Evolutionary conservation across 257 asterid genomes (phyloP).

Genomic region (Linderniella brevidens): DNA sequence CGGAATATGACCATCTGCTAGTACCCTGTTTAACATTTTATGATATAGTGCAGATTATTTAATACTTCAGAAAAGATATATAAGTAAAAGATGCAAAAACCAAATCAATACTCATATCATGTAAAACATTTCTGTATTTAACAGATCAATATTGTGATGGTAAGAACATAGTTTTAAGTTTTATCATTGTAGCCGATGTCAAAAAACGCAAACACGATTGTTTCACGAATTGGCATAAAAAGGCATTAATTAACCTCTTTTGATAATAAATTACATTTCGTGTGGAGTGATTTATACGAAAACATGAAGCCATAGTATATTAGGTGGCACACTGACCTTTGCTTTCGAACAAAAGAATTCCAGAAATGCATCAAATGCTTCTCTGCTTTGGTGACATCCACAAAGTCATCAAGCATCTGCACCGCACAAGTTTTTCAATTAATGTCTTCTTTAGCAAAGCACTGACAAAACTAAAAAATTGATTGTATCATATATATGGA

Average conservation of each 20-base stretch:
- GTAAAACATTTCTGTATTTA: too few relatives aligned
- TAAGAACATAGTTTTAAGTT: too few relatives aligned
- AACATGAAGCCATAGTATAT: not conserved
- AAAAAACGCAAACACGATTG: too few relatives aligned
- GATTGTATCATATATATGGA: too few relatives aligned
- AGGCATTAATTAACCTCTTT: too few relatives aligned
- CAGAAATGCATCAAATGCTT: constrained; percentile 96
- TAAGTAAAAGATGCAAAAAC: too few relatives aligned
- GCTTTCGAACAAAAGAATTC: constrained; percentile 95
- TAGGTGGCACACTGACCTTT: constrained; percentile 28
- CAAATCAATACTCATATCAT: not conserved
- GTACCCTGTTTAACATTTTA: constrained; percentile 37
- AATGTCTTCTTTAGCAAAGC: constrained; percentile 7
- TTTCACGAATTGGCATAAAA: too few relatives aligned
- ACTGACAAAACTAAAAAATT: constrained; percentile 3
- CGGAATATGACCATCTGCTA: constrained; percentile 94
- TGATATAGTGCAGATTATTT: constrained; percentile 1
- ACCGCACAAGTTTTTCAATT: constrained; percentile 2
- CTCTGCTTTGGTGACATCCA: constrained; percentile 91
- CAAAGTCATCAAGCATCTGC: constrained; percentile 99
- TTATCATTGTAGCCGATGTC: too few relatives aligned
- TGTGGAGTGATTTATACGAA: too few relatives aligned
- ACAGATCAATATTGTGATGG: too few relatives aligned
- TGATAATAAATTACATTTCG: too few relatives aligned
- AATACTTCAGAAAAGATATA: not conserved